Evolutionary conservation across 2,329 filamentous ascomycete genomes (phyloP).

Genomic region (Diaporthe aspalathi): DNA sequence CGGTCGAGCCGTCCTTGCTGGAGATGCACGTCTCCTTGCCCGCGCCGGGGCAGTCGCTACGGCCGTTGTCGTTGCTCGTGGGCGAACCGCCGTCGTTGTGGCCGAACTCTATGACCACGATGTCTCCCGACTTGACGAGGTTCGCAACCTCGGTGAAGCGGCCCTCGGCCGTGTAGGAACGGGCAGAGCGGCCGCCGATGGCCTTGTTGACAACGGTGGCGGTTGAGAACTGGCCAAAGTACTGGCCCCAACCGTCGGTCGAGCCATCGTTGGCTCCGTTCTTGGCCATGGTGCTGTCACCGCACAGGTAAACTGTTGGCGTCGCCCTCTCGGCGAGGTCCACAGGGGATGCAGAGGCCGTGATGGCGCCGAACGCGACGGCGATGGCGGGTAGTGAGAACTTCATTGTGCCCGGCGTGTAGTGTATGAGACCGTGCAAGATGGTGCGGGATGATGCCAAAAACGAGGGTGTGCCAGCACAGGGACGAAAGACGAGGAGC

Average conservation of each 20-base stretch:
- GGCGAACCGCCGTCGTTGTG: conserved; percentile 76
- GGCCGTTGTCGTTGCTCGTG: conserved; percentile 66
- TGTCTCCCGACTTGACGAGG: conserved; percentile 65
- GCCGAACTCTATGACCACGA: conserved; percentile 76
- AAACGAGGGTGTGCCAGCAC: conserved; percentile 32
- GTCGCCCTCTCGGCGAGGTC: conserved; percentile 42
- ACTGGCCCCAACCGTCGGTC: conserved; percentile 69
- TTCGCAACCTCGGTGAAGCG: conserved; percentile 67
- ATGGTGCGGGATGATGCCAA: not conserved
- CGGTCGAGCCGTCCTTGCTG: conserved; percentile 46
- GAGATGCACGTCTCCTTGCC: conserved; percentile 64
- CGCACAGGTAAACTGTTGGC: conserved; percentile 61
- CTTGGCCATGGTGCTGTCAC: conserved; percentile 66
- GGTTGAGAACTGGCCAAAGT: conserved; percentile 60
- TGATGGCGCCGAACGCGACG: conserved; percentile 32
- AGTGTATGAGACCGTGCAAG: not conserved
- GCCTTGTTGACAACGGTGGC: conserved; percentile 68
- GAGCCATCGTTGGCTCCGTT: conserved; percentile 51
- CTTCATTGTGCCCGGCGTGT: conserved; percentile 35
- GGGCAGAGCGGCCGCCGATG: conserved; percentile 70
- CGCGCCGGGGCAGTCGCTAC: conserved; percentile 66
- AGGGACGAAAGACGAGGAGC: not conserved
- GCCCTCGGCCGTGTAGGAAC: conserved; percentile 71
- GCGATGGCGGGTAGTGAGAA: conserved; percentile 27
- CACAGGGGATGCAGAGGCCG: conserved; percentile 38